A percentile compares a stretch with the other conserved stretches of the same genome.
Conservation (phyloP, 192 early-diverging fungal species). For the Coemansia sp. region DNA sequence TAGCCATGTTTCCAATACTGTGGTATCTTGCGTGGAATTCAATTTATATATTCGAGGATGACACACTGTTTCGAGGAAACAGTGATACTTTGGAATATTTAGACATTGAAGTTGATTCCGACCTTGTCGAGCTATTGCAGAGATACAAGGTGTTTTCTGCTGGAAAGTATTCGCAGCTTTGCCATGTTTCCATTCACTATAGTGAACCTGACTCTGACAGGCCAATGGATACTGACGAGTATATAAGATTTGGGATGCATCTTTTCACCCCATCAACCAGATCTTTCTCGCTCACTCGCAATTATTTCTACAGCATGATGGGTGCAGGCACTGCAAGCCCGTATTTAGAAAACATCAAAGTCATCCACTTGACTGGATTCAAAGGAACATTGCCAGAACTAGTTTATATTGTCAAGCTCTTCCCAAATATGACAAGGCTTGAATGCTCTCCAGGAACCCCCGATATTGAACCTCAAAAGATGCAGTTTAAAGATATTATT, state of each 20-base stretch:
- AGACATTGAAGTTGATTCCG: conserved; percentile 18
- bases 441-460: neutral
- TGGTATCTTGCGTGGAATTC: conserved; percentile 6
- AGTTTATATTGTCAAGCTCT: neutral
- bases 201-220: too few species aligned
- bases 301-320: conserved; percentile 1
- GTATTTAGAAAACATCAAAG: neutral
- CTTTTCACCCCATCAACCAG: neutral
- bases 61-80: conserved; percentile 10
- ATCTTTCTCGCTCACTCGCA: neutral
- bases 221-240: neutral
- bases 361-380: neutral
- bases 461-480: neutral
- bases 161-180: conserved; percentile 5
- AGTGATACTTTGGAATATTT: conserved; percentile 14
- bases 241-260: neutral
- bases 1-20: conserved; percentile 23
- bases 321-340: neutral
- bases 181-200: neutral
- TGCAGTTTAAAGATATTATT: neutral
- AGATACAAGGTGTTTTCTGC: neutral
- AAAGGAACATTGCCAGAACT: neutral
- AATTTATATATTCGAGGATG: neutral
- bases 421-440: neutral
- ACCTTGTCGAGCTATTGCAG: neutral